Percentiles rank a stretch among this genome's conserved stretches.
Conservation (phyloP, 352 stramenopile species). For the Phytopythium litorale region DNA sequence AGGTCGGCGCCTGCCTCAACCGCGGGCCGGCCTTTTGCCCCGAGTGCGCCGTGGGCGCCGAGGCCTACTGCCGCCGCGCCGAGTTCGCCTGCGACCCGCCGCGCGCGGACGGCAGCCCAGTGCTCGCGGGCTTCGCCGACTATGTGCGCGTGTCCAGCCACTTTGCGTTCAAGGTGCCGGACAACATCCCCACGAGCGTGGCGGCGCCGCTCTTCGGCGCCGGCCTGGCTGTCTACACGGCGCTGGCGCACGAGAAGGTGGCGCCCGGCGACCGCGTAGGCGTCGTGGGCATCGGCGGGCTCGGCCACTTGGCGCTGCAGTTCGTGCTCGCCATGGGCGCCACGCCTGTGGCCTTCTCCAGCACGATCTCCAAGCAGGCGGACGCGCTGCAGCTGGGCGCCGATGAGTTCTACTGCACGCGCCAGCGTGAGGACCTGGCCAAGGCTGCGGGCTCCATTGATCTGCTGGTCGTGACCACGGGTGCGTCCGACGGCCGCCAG, state of each 20-base stretch:
- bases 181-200: conserved; percentile 43
- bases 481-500: conserved; percentile 17
- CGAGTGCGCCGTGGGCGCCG: conserved; percentile 37
- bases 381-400: conserved; percentile 44
- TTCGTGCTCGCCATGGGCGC: conserved; percentile 63
- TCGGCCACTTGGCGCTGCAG: conserved; percentile 78
- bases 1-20: conserved; percentile 52
- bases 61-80: conserved; percentile 50
- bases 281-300: conserved; percentile 71
- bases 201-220: conserved; percentile 73
- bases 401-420: conserved; percentile 63
- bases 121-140: conserved; percentile 57
- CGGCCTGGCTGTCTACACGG: conserved; percentile 81
- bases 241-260: conserved; percentile 54
- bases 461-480: conserved; percentile 62
- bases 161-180: conserved; percentile 62
- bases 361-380: conserved; percentile 28
- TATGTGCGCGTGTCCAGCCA: conserved; percentile 55
- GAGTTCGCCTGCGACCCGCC: conserved; percentile 45
- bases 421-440: conserved; percentile 34
- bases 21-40: conserved; percentile 52
- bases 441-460: conserved; percentile 36
- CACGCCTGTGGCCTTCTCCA: conserved; percentile 55
- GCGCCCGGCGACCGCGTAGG: conserved; percentile 47
- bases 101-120: conserved; percentile 28